Conservation (phyloP, 1,284 basidiomycete genomes). For the Boletus sp. region DNA sequence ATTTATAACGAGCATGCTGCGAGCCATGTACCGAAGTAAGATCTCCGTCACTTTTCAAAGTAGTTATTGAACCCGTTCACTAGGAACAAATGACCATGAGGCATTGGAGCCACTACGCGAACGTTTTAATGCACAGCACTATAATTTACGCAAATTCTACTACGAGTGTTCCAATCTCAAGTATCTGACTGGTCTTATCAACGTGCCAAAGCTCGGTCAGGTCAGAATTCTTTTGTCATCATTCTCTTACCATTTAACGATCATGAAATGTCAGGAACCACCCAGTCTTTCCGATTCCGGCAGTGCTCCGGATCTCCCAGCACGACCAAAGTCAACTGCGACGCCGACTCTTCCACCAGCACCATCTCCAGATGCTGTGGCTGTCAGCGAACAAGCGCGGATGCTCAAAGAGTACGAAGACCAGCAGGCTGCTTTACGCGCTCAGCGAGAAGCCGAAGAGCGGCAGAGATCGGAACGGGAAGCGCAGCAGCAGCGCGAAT, state of each 20-base stretch:
- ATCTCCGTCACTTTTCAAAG: constrained; percentile 26
- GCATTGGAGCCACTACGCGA: constrained; percentile 82
- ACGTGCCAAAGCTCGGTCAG: constrained; percentile 92
- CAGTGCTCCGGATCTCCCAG: constrained; percentile 82
- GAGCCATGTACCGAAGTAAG: constrained; percentile 88
- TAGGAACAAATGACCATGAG: constrained; percentile 85
- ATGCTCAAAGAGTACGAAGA: constrained; percentile 97
- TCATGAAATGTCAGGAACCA: constrained; percentile 62
- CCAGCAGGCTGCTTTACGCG: constrained; percentile 81
- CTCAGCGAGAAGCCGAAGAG: constrained; percentile 83
- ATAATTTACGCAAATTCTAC: constrained; percentile 90
- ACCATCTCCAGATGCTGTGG: constrained; percentile 69
- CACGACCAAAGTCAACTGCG: constrained; percentile 66
- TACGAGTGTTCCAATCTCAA: constrained; percentile 97
- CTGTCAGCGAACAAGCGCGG: constrained; percentile 89
- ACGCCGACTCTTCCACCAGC: constrained; percentile 62
- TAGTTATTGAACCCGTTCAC: constrained; percentile 8
- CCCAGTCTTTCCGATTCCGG: constrained; percentile 87
- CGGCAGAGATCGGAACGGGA: constrained; percentile 74
- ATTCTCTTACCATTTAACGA: not conserved
- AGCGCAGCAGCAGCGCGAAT: constrained; percentile 82
- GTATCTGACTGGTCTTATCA: constrained; percentile 92
- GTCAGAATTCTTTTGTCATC: constrained; percentile 38
- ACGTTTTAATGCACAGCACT: constrained; percentile 85
- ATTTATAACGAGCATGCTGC: constrained; percentile 95